These are phyloP conservation scores for Tolypocladium amazonense DNA, from an alignment of 2,329 filamentous ascomycete genomes.

Conservation along the genomic window DNA sequence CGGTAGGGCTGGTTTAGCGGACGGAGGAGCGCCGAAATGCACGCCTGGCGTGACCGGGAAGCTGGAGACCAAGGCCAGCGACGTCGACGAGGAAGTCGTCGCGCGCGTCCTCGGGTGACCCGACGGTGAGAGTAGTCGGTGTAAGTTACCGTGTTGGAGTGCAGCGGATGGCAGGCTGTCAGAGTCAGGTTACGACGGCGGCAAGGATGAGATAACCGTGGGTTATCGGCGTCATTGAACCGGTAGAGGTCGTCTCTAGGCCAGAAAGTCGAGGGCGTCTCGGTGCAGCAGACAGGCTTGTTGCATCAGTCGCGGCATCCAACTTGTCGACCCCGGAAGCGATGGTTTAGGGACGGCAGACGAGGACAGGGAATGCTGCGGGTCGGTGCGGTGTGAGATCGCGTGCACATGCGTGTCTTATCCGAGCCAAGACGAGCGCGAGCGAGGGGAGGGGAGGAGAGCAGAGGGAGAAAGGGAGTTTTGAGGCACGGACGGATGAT, in stretches of 20 bases:
- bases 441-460: conserved; percentile 4
- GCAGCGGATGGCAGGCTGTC: background rate
- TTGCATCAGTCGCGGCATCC: background rate
- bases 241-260: conserved; percentile 4
- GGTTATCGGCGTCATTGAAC: conserved; percentile 46
- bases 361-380: background rate
- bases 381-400: background rate
- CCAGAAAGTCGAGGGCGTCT: background rate
- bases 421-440: conserved; percentile 2
- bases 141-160: background rate
- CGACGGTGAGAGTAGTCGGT: background rate
- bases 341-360: background rate
- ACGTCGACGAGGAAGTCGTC: background rate
- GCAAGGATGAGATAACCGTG: conserved; percentile 46
- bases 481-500: background rate
- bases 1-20: background rate
- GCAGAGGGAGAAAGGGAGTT: conserved; percentile 6
- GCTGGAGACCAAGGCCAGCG: background rate
- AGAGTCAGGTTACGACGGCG: conserved; percentile 39
- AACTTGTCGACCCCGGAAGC: background rate
- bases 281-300: background rate
- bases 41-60: background rate
- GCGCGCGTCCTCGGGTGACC: background rate
- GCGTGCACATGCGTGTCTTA: conserved; percentile 6
- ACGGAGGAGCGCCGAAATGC: background rate